phyloP scores from a whole-genome alignment of 1,139 yeast genomes.

The Yamadazyma friedrichii region DNA sequence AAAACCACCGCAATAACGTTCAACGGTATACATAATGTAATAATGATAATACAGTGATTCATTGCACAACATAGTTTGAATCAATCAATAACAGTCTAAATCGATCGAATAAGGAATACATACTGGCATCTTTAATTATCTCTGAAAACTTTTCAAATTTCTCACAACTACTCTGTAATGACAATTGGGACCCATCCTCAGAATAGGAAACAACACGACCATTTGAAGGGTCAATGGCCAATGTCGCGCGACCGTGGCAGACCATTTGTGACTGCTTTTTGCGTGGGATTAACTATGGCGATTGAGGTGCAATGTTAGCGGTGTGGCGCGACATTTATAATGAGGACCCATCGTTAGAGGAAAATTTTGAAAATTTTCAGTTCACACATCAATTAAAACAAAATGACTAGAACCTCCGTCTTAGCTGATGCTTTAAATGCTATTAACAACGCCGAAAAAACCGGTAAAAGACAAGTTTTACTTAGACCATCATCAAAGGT shows the following conservation, averaged over 20 bases:
- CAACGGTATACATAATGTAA: too few relatives aligned
- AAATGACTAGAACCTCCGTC: constrained; percentile 95
- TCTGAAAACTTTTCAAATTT: constrained; percentile 7
- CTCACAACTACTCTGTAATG: constrained; percentile 1
- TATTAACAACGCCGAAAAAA: constrained; percentile 96
- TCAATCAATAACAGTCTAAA: too few relatives aligned
- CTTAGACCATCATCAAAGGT: constrained; percentile 98
- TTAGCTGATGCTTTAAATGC: constrained; percentile 97
- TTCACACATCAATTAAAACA: constrained; percentile 2
- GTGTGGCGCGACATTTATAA: constrained; percentile 1
- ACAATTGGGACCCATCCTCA: too few relatives aligned
- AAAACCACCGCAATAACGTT: too few relatives aligned
- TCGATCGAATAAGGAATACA: constrained; percentile 18
- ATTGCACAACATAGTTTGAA: too few relatives aligned
- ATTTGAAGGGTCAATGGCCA: background rate
- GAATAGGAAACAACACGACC: background rate
- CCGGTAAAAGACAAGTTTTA: constrained; percentile 97
- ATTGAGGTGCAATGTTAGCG: too few relatives aligned
- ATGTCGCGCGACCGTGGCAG: too few relatives aligned
- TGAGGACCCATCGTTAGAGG: constrained; percentile 1
- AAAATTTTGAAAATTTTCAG: constrained; percentile 8
- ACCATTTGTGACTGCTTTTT: constrained; percentile 6
- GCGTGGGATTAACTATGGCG: background rate
- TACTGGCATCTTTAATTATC: constrained; percentile 33
- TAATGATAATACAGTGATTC: too few relatives aligned